These are phyloP conservation scores for Magnaporthales sp. DNA, from an alignment of 2,329 filamentous ascomycete species.

Conservation along the genomic window DNA sequence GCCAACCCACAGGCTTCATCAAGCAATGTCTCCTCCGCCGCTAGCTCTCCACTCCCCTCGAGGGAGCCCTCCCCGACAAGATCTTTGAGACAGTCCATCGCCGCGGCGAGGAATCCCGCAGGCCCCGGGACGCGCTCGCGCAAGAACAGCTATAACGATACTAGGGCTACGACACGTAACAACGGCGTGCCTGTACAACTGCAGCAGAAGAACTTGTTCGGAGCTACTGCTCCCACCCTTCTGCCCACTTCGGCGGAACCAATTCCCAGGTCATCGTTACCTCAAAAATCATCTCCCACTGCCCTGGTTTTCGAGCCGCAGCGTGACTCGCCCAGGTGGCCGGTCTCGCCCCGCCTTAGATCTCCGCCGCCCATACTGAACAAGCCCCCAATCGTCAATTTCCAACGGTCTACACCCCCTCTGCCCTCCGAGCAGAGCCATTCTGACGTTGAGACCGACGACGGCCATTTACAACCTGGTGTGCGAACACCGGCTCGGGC, in stretches of 20 bases:
- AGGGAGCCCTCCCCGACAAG: slow-evolving; percentile 40
- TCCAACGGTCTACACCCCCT: slow-evolving; percentile 41
- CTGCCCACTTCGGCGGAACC: slow-evolving; percentile 53
- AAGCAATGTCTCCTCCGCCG: slow-evolving; percentile 12
- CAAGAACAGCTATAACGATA: slow-evolving; percentile 56
- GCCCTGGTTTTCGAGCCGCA: slow-evolving; percentile 29
- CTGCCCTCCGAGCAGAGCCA: slow-evolving; percentile 27
- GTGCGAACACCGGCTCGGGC: slow-evolving; percentile 51
- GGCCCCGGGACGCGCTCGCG: slow-evolving; percentile 42
- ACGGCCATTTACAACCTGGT: slow-evolving; percentile 38
- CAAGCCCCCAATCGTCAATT: slow-evolving; percentile 41
- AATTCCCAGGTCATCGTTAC: slow-evolving; percentile 49
- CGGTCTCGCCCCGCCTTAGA: slow-evolving; percentile 66
- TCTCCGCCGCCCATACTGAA: slow-evolving; percentile 60
- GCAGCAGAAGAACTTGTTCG: slow-evolving; percentile 55
- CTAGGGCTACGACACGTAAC: slow-evolving; percentile 46
- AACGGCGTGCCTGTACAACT: slow-evolving; percentile 32
- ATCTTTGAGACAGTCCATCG: slow-evolving; percentile 19
- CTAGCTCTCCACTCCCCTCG: slow-evolving; percentile 23
- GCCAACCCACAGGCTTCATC: neutral
- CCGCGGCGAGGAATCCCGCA: slow-evolving; percentile 19
- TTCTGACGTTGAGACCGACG: slow-evolving; percentile 46
- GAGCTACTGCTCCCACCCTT: slow-evolving; percentile 58
- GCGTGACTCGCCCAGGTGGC: slow-evolving; percentile 60
- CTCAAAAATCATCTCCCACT: slow-evolving; percentile 49